These are phyloP conservation scores for Neurospora africana DNA, from an alignment of 495 filamentous ascomycete species.

Conservation along the genomic window DNA sequence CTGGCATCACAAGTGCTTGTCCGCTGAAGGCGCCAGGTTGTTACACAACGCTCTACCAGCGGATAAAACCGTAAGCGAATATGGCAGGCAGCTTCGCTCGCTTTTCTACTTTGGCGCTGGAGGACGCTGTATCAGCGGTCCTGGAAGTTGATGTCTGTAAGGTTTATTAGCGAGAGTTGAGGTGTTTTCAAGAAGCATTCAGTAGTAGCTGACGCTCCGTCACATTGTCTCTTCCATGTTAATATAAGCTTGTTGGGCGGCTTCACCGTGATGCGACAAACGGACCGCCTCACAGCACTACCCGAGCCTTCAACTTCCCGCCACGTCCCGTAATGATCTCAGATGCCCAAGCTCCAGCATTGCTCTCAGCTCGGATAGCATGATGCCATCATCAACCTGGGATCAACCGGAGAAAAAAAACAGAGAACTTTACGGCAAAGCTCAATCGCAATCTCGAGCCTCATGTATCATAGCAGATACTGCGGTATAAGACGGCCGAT, in stretches of 20 bases:
- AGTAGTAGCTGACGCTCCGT: neutral
- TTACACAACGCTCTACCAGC: neutral
- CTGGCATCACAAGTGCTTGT: neutral
- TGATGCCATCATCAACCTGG: neutral
- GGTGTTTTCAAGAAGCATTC: neutral
- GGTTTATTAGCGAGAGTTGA: neutral
- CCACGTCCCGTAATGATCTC: neutral
- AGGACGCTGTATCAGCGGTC: neutral
- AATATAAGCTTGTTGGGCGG: neutral
- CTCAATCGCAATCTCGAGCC: neutral
- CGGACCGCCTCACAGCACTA: neutral
- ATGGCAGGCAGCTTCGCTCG: neutral
- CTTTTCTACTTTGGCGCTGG: neutral
- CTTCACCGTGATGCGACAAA: neutral
- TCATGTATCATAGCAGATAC: neutral
- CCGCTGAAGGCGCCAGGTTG: neutral
- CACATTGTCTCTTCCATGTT: neutral
- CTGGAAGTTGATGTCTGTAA: neutral
- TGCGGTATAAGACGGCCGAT: neutral
- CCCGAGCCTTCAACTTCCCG: neutral
- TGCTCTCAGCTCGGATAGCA: neutral
- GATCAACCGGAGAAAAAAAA: neutral
- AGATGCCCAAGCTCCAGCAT: neutral
- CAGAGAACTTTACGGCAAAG: neutral
- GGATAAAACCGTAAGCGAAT: neutral